Evolutionary conservation across 306 rosid genomes (phyloP).

Genomic region (Nissolia schottii): DNA sequence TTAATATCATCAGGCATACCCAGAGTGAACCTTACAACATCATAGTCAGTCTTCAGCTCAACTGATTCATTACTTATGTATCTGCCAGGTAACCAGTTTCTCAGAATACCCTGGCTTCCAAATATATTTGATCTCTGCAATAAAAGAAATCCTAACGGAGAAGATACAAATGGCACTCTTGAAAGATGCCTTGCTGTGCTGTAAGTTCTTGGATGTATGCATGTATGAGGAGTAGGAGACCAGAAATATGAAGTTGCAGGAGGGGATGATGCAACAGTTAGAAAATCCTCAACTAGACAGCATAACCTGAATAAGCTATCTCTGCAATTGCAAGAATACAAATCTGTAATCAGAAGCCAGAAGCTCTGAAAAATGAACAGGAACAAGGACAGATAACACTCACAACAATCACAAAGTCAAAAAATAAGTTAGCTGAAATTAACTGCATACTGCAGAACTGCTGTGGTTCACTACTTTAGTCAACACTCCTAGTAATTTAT

Average conservation of each 20-base stretch:
- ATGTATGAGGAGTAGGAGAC: constrained; percentile 15
- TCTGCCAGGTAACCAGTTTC: constrained; percentile 39
- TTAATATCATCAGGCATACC: constrained; percentile 19
- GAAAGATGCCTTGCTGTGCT: constrained; percentile 15
- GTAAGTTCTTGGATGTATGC: constrained; percentile 28
- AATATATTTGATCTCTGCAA: constrained; percentile 20
- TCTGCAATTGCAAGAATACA: constrained; percentile 44
- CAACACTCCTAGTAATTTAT: too few species aligned
- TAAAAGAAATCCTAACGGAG: constrained; percentile 11
- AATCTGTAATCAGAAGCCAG: background rate
- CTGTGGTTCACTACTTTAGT: background rate
- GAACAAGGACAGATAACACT: background rate
- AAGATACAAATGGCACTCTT: constrained; percentile 1
- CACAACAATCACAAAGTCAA: background rate
- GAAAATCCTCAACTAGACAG: constrained; percentile 35
- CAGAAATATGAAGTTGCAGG: constrained; percentile 11
- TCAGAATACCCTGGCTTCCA: constrained; percentile 18
- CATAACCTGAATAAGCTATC: constrained; percentile 26
- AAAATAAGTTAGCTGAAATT: background rate
- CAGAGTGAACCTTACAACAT: constrained; percentile 59
- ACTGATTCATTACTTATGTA: constrained; percentile 47
- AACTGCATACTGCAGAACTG: background rate
- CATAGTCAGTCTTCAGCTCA: constrained; percentile 47
- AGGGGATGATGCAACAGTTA: constrained; percentile 25
- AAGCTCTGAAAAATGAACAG: background rate